Evolutionary conservation across 2,329 filamentous ascomycete species (phyloP).

Genomic region (Penicillium sp.): DNA sequence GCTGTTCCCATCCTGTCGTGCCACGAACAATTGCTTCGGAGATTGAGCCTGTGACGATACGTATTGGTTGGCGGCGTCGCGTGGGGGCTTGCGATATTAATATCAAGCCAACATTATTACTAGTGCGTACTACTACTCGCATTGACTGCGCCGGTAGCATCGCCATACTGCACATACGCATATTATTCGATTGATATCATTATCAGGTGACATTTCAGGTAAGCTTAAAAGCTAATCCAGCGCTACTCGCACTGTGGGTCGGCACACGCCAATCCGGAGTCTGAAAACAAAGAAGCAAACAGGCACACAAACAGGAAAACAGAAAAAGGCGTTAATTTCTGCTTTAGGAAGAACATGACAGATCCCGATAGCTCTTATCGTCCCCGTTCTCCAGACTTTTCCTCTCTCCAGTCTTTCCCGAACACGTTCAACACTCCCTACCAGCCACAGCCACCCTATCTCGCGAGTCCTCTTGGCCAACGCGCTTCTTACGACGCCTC

Average conservation of each 20-base stretch:
- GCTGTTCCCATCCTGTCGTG: neutral
- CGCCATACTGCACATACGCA: neutral
- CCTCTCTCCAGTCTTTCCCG: slow-evolving; percentile 43
- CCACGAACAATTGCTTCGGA: neutral
- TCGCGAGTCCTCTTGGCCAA: slow-evolving; percentile 32
- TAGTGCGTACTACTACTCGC: too few species aligned
- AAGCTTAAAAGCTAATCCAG: neutral
- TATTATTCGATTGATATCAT: neutral
- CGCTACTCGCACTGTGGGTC: slow-evolving; percentile 1
- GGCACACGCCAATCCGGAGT: neutral
- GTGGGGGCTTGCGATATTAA: neutral
- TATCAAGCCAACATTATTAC: neutral
- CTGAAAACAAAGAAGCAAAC: neutral
- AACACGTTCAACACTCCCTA: slow-evolving; percentile 32
- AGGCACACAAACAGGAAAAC: neutral
- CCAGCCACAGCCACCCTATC: slow-evolving; percentile 23
- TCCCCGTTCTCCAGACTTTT: slow-evolving; percentile 50
- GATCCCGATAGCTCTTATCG: slow-evolving; percentile 44
- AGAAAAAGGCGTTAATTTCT: neutral
- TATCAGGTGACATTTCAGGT: neutral
- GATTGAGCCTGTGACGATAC: neutral
- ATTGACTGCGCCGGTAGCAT: neutral
- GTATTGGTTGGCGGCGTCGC: neutral
- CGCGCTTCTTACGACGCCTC: slow-evolving; percentile 45
- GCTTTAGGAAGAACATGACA: slow-evolving; percentile 35